phyloP scores from a whole-genome alignment of 345 rosid species.

The Linum lewisii region DNA sequence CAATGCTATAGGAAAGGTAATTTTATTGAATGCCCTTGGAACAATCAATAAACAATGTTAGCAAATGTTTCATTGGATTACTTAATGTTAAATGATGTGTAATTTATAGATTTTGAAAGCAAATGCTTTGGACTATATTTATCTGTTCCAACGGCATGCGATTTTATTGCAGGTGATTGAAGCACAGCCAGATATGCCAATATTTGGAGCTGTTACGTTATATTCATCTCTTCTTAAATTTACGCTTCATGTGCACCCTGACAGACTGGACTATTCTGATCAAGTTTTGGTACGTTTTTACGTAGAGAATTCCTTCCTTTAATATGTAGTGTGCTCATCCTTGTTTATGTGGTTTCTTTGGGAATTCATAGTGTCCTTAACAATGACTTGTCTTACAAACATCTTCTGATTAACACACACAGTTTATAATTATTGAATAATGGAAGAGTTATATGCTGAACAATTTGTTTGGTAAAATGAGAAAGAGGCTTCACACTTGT shows the following conservation, averaged over 20 bases:
- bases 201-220: slow-evolving; percentile 81
- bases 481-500: not conserved
- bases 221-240: slow-evolving; percentile 96
- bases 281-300: slow-evolving; percentile 77
- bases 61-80: not conserved
- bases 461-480: too few relatives aligned
- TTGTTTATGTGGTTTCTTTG: not conserved
- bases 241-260: slow-evolving; percentile 98
- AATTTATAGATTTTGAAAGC: not conserved
- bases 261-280: slow-evolving; percentile 97
- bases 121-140: not conserved
- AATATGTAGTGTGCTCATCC: not conserved
- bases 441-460: not conserved
- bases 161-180: slow-evolving; percentile 69
- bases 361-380: not conserved
- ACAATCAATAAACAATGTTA: not conserved
- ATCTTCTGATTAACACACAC: not conserved
- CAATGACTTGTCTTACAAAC: too few relatives aligned
- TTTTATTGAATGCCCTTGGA: not conserved
- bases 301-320: not conserved
- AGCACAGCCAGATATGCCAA: slow-evolving; percentile 90
- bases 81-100: not conserved
- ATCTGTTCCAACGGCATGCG: not conserved
- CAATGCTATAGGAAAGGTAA: slow-evolving; percentile 94
- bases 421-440: too few relatives aligned